Evolutionary conservation across 2,329 filamentous ascomycete genomes (phyloP), one percentile per base, ranked within the genome.

Genomic region (Ophiocordyceps robertsii): DNA sequence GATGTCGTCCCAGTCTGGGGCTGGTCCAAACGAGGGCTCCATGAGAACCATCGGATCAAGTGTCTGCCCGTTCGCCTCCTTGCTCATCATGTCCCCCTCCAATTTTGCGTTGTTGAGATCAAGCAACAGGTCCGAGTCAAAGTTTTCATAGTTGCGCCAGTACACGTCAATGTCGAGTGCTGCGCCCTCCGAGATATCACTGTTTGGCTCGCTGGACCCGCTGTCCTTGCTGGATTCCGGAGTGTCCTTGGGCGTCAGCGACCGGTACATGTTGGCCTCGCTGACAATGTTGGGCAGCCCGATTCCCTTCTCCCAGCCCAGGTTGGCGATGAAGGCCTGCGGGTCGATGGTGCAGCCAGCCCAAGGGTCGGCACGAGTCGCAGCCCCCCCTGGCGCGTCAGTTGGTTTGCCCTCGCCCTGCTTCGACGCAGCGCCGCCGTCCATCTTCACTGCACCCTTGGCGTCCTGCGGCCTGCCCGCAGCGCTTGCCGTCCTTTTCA

Each of bases 161-260:
- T 63, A 59, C 27, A 72, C 53, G 29, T 68, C 70, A 40, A 78
- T 69, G 37, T 79, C 75, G 13, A 77, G 61, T 14, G 61, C 56
- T 4, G 68, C 65, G 6, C 64, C 65, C 44, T 80, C 77, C 3
- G 73, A 69, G 16, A 80, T 71, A 49, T 81, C 77, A 52, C 75
- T 80, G 46, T 71, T 79, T 10, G 74, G 72, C 51, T 80, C 76
- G 35, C 76, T 78, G 9, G 64, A 57, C 4, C 72, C 69, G 49
- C 69, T 71, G 44, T 80, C 75, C 55, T 79, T 77, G 56, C 67
- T 74, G 2, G 76, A 80, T 49, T 80, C 77, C 0, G 77, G 77
- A 8, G 77, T 81, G 52, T 80, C 75, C 46, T 78, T 76, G 1
- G 76, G 75, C 21, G 76, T 76, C 44, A 72, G 60, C 1, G 71